Conservation (phyloP, 805 yeast species). For the Barnettozyma pratensis region DNA sequence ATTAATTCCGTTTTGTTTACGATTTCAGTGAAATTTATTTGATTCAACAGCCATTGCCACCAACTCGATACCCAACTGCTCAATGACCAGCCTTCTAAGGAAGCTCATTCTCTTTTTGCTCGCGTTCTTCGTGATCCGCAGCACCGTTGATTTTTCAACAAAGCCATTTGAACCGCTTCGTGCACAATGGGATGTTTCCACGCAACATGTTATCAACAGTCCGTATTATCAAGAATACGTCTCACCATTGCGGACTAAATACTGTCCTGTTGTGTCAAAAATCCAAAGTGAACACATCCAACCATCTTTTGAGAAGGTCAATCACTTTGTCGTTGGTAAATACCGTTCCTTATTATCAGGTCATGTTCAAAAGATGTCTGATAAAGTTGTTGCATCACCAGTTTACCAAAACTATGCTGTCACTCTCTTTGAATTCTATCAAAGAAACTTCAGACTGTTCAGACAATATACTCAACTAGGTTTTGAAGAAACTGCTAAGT, state of each 20-base stretch:
- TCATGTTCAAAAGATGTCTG: slow-evolving; percentile 7
- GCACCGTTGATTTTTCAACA: slow-evolving; percentile 19
- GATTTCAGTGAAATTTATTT: too few species aligned
- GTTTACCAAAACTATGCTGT: background rate
- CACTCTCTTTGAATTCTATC: background rate
- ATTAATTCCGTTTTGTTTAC: background rate
- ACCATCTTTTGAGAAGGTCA: slow-evolving; percentile 8
- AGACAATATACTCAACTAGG: background rate
- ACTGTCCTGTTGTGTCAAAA: slow-evolving; percentile 4
- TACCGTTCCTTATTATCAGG: slow-evolving; percentile 12
- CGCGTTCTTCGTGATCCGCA: slow-evolving; percentile 10
- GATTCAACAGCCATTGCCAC: too few species aligned
- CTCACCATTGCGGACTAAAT: slow-evolving; percentile 14
- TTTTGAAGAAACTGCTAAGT: slow-evolving; percentile 1
- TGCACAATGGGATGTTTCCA: slow-evolving; percentile 9
- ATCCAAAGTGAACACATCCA: slow-evolving; percentile 7
- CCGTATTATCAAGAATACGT: slow-evolving; percentile 18
- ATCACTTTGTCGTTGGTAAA: slow-evolving; percentile 1
- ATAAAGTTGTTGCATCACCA: slow-evolving; percentile 9
- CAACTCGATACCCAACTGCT: too few species aligned
- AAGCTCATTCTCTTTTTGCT: slow-evolving; percentile 12
- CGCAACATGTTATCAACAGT: slow-evolving; percentile 4
- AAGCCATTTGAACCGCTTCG: slow-evolving; percentile 21
- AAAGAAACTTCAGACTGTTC: background rate
- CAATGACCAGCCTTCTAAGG: slow-evolving; percentile 8